Evolutionary conservation across 495 filamentous ascomycete genomes (phyloP), one percentile per base, ranked within the genome.

Genomic region (Penicillium lividum): DNA sequence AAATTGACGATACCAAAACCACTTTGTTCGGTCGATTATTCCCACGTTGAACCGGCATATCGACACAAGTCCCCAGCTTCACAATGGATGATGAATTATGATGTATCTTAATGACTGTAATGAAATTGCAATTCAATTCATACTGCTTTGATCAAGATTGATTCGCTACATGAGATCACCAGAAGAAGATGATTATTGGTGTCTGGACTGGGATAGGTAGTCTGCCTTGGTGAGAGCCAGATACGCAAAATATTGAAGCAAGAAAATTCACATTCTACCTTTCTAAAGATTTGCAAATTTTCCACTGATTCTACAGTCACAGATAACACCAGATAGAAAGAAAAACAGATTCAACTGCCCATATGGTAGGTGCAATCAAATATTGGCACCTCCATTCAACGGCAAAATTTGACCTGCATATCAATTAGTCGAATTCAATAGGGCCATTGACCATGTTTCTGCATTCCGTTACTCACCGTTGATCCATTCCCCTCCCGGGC

Each of bases 401-500:
- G 70, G 70, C 49, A 73, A 33, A 44, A 63, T 70, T 67, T 73
- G 70, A 33, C 70, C 70, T 73, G 48, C 18, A 51, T 38, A 27
- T 5, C 10, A 27, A 49, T 56, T 49, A 49, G 42, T 28, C 40
- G 11, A 15, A 28, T 8, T 27, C 10, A 9, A 3, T n/a, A 16
- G 15, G 40, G 22, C 29, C 34, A 40, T 29, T 15, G 45, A 5
- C 11, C 27, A 49, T 49, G 4, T 38, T n/a, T 29, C 29, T 34
- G 11, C 56, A 69, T 67, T 56, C 47, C 51, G 15, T 9, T 30
- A 70, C 78, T 71, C 67, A 77, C 82, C 84, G 68, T 84, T 87
- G 57, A 87, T 75, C 84, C 84, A 87, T 64, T 81, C 80, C 56
- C 80, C 81, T 50, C 82, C 85, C 13, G 74, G 77, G 51, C 76